A percentile compares a stretch with the other conserved stretches of the same genome.
Conservation (phyloP, 495 filamentous ascomycete species). For the Eremomyces bilateralis region DNA sequence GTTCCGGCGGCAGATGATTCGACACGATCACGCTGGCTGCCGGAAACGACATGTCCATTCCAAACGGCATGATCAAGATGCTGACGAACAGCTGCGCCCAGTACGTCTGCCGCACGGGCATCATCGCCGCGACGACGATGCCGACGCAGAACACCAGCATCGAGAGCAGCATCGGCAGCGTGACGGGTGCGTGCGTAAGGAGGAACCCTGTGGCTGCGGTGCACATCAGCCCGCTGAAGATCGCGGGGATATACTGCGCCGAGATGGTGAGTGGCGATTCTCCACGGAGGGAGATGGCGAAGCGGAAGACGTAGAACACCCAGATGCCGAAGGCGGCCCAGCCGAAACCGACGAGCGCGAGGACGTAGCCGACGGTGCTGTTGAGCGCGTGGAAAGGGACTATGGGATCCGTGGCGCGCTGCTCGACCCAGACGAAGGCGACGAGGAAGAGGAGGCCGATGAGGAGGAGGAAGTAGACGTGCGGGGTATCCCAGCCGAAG, state of each 20-base stretch:
- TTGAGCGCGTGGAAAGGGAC: constrained; percentile 12
- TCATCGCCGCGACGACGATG: constrained; percentile 8
- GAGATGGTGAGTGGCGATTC: constrained; percentile 8
- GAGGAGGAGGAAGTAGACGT: constrained; percentile 15
- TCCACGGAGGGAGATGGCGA: constrained; percentile 8
- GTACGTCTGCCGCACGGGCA: constrained; percentile 12
- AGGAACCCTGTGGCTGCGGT: constrained; percentile 13
- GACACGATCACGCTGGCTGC: constrained; percentile 14
- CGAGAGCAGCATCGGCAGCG: constrained; percentile 13
- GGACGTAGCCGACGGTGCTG: constrained; percentile 11
- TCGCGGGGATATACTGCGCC: constrained; percentile 11
- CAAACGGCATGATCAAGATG: constrained; percentile 17
- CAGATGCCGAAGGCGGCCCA: constrained; percentile 17
- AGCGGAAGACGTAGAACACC: constrained; percentile 13
- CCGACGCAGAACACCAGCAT: constrained; percentile 15
- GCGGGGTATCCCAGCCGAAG: constrained; percentile 12
- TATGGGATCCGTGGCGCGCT: constrained; percentile 9
- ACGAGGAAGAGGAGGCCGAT: constrained; percentile 12
- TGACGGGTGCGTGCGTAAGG: constrained; percentile 13
- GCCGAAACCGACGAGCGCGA: constrained; percentile 11
- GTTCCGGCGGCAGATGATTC: constrained; percentile 14
- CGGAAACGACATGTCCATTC: constrained; percentile 17
- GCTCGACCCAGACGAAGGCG: constrained; percentile 13
- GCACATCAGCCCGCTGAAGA: constrained; percentile 11
- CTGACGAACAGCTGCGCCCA: constrained; percentile 15